Evolutionary conservation across 2,329 filamentous ascomycete genomes (phyloP), one percentile per base, ranked within the genome.

Genomic region (Ophiostoma pallidulum): DNA sequence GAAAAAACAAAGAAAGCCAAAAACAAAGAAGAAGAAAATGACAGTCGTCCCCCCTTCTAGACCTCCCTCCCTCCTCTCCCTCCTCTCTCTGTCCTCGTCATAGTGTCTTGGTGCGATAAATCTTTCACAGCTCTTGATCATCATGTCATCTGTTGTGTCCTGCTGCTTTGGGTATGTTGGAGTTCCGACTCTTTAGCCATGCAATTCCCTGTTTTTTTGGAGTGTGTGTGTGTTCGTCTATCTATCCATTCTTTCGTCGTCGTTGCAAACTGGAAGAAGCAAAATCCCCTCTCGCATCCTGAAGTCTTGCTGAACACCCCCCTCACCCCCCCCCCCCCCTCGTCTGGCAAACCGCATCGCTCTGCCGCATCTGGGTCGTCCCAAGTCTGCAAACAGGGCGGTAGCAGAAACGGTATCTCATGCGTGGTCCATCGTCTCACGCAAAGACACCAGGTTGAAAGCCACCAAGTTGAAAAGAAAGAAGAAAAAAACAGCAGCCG

Each of bases 221-320:
- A n/a, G n/a, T n/a, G n/a, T n/a, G n/a, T n/a, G n/a, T n/a, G n/a
- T n/a, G n/a, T n/a, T n/a, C n/a, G 47, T 49, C 45, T 52, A 53
- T 53, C 49, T 53, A 53, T 49, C 45, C 43, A 20, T 43, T 40
- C 42, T 28, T 42, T 36, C 46, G 41, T 48, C 46, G 41, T 48
- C 43, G 18, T 26, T 35, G 49, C 42, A 49, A 39, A 45, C 43
- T 24, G 22, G 26, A 39, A 41, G 22, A 43, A 47, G 41, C 36
- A 48, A 43, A 38, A 48, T 29, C 24, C 33, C 42, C 33, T n/a
- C n/a, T n/a, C n/a, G n/a, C n/a, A n/a, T n/a, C n/a, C n/a, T n/a
- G n/a, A n/a, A n/a, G n/a, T n/a, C n/a, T n/a, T n/a, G n/a, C n/a
- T n/a, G n/a, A n/a, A n/a, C n/a, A n/a, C n/a, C 42, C 14, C 32